A percentile compares a stretch with the other conserved stretches of the same genome.
Conservation (phyloP, 352 stramenopile species). For the Thalassiosira oceanica region DNA sequence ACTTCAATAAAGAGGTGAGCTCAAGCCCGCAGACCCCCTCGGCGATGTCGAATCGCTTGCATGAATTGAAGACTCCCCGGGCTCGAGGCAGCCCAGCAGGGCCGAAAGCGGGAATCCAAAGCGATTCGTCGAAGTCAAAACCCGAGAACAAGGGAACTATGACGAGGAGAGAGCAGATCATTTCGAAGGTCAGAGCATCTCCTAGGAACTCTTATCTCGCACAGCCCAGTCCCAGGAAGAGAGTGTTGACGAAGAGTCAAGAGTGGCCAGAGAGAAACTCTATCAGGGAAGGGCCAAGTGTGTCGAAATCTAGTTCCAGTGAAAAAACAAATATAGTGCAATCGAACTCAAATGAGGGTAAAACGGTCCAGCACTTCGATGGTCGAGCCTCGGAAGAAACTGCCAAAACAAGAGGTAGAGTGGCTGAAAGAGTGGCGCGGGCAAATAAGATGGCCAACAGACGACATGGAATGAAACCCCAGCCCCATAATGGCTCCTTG, state of each 20-base stretch:
- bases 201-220: conserved; percentile 8
- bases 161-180: conserved; percentile 33
- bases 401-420: conserved; percentile 7
- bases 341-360: too few relatives aligned
- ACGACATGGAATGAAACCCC: background rate
- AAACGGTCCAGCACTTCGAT: too few relatives aligned
- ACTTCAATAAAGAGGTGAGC: conserved; percentile 12
- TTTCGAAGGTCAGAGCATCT: conserved; percentile 26
- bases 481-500: conserved; percentile 15
- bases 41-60: background rate
- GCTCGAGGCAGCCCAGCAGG: conserved; percentile 12
- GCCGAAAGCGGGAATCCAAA: conserved; percentile 1
- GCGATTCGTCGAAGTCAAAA: background rate
- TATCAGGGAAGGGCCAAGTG: conserved; percentile 6
- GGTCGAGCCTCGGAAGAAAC: background rate
- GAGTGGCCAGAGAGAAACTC: conserved; percentile 16
- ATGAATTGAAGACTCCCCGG: conserved; percentile 23
- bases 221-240: conserved; percentile 3
- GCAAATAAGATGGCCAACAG: conserved; percentile 16
- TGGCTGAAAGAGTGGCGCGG: conserved; percentile 29
- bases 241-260: conserved; percentile 1
- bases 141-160: background rate
- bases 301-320: conserved; percentile 5
- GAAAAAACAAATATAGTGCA: conserved; percentile 3
- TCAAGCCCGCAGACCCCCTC: background rate